phyloP scores from a whole-genome alignment of 31 red algal genomes.

The Bonnemaisonia californica region DNA sequence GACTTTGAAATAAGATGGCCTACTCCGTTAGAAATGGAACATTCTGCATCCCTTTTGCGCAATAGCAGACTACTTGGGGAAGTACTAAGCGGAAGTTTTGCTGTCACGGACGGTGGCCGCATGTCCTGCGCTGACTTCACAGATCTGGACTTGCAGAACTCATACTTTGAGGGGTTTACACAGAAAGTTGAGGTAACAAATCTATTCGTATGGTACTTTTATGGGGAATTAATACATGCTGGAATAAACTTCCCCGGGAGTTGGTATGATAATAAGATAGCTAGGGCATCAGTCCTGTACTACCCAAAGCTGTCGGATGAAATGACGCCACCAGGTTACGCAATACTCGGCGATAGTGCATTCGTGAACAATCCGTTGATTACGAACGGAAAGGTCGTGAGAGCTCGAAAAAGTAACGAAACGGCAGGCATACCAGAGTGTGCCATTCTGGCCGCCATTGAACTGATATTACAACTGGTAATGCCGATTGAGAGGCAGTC shows the following conservation, averaged over 20 bases:
- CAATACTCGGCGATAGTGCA: background rate
- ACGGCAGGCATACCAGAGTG: background rate
- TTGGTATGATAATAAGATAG: background rate
- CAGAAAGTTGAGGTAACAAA: slow-evolving; percentile 14
- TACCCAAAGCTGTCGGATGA: background rate
- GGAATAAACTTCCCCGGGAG: background rate
- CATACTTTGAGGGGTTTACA: slow-evolving; percentile 10
- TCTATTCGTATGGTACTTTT: slow-evolving; percentile 17
- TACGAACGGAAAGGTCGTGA: slow-evolving; percentile 15
- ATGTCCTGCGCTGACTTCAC: background rate
- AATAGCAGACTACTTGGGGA: background rate
- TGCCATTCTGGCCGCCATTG: background rate
- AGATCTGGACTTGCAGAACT: background rate
- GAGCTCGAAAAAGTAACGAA: background rate
- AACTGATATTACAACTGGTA: background rate
- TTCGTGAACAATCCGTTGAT: background rate
- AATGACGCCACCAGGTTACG: slow-evolving; percentile 1
- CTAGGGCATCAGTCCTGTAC: background rate
- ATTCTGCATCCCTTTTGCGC: background rate
- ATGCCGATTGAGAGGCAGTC: background rate
- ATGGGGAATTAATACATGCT: slow-evolving; percentile 4
- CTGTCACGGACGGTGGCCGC: background rate
- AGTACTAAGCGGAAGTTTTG: background rate
- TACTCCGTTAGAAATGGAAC: background rate
- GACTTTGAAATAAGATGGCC: background rate